Conservation (phyloP, 2,329 filamentous ascomycete genomes). For the Arthrobotrys entomopaga region DNA sequence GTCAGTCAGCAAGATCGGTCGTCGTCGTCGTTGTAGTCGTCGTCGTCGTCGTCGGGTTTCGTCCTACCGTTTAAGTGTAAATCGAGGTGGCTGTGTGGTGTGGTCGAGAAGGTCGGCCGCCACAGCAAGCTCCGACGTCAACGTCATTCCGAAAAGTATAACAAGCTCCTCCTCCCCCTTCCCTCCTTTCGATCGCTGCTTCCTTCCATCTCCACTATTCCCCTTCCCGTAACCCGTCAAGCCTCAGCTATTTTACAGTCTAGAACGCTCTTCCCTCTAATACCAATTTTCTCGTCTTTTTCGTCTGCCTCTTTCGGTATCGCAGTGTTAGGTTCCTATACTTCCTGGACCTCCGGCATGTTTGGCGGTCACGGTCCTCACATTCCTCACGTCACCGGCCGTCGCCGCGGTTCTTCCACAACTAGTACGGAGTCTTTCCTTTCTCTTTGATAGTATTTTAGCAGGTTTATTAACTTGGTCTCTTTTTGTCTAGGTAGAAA, state of each 20-base stretch:
- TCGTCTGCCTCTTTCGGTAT: slow-evolving; percentile 3
- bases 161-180: neutral
- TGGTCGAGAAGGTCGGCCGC: neutral
- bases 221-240: neutral
- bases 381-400: slow-evolving; percentile 51
- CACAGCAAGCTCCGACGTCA: neutral
- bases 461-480: neutral
- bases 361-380: slow-evolving; percentile 54
- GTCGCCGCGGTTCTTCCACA: slow-evolving; percentile 45
- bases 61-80: too few species aligned
- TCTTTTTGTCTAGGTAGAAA: slow-evolving; percentile 54
- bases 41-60: too few species aligned
- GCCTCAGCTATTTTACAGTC: neutral
- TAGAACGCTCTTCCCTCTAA: neutral
- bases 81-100: too few species aligned
- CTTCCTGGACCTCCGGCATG: slow-evolving; percentile 53
- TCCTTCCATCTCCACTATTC: neutral
- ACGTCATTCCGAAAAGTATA: slow-evolving; percentile 32
- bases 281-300: slow-evolving; percentile 9
- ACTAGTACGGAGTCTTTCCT: slow-evolving; percentile 24
- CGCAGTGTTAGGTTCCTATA: slow-evolving; percentile 50
- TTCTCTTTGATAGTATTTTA: neutral
- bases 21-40: too few species aligned
- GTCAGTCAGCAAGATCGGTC: neutral
- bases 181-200: neutral